phyloP scores from a whole-genome alignment of 805 yeast species.

The Saccharomycopsis javanensis region DNA sequence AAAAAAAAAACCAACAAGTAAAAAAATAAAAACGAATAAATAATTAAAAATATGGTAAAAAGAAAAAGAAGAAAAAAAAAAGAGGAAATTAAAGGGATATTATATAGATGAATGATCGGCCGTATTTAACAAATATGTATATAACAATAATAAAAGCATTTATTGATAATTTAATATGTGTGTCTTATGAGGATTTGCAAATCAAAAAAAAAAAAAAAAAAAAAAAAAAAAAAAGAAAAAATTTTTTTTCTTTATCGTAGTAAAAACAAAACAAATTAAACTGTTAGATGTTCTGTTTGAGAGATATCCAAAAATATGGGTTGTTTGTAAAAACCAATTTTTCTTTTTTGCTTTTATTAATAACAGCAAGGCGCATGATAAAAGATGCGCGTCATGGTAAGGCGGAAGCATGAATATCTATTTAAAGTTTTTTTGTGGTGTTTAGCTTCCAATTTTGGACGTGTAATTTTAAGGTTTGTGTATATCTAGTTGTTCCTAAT shows the following conservation, averaged over 20 bases:
- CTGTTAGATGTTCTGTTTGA: background rate
- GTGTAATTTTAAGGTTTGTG: too few species aligned
- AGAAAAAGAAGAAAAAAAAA: background rate
- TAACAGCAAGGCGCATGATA: too few species aligned
- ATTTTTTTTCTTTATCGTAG: background rate
- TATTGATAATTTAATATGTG: too few species aligned
- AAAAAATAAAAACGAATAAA: too few species aligned
- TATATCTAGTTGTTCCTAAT: too few species aligned
- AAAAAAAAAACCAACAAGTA: background rate
- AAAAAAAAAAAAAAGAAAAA: background rate
- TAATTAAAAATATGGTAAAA: background rate
- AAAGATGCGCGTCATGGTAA: too few species aligned
- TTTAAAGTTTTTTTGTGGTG: too few species aligned
- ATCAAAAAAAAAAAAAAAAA: background rate
- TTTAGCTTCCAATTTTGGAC: too few species aligned
- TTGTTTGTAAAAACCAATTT: too few species aligned
- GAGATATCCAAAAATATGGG: slow-evolving; percentile 3
- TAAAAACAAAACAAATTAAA: background rate
- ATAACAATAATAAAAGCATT: too few species aligned
- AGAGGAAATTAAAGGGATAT: background rate
- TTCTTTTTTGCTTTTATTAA: too few species aligned
- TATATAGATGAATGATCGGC: background rate
- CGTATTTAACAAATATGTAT: background rate
- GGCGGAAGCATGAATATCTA: too few species aligned
- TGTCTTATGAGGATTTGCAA: background rate